Percentiles rank a stretch among this genome's conserved stretches.
These are phyloP conservation scores for Linnemannia zychae DNA, from an alignment of 192 early-diverging fungal genomes.

Conservation along the genomic window DNA sequence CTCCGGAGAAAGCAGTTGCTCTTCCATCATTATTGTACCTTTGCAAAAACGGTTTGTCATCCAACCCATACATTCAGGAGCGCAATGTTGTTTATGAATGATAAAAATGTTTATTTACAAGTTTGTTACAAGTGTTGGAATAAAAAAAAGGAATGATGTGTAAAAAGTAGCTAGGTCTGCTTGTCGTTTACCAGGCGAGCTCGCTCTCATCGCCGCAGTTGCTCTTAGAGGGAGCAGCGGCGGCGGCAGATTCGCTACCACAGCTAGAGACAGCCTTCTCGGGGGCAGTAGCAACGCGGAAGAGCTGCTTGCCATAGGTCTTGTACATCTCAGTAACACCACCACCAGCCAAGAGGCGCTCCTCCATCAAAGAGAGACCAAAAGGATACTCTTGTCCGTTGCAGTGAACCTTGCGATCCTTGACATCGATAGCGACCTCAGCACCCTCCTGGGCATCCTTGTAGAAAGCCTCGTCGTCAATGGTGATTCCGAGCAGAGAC, in stretches of 20 bases:
- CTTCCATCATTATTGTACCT: too few relatives aligned
- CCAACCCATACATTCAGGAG: not conserved
- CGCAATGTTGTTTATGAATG: not conserved
- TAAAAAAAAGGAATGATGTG: slow-evolving; percentile 11
- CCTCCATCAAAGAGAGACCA: slow-evolving; percentile 79
- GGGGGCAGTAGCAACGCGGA: slow-evolving; percentile 79
- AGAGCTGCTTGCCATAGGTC: slow-evolving; percentile 79
- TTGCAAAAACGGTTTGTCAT: too few relatives aligned
- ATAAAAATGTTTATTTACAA: slow-evolving; percentile 7
- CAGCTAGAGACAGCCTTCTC: slow-evolving; percentile 48
- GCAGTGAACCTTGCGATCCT: slow-evolving; percentile 73
- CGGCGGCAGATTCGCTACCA: slow-evolving; percentile 35
- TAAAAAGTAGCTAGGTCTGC: not conserved
- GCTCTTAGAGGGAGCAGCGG: slow-evolving; percentile 31
- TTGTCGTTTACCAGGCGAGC: slow-evolving; percentile 43
- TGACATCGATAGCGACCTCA: slow-evolving; percentile 78
- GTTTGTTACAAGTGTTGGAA: slow-evolving; percentile 11
- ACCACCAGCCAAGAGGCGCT: slow-evolving; percentile 78
- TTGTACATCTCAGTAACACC: slow-evolving; percentile 87
- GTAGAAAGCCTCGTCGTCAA: slow-evolving; percentile 83
- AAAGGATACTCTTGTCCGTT: slow-evolving; percentile 71
- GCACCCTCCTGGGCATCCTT: slow-evolving; percentile 79
- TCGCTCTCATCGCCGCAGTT: slow-evolving; percentile 54
- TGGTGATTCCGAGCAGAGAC: slow-evolving; percentile 81
- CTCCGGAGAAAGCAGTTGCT: too few relatives aligned